Evolutionary conservation across 768 basidiomycete species (phyloP).

Genomic region (Suillus decipiens): DNA sequence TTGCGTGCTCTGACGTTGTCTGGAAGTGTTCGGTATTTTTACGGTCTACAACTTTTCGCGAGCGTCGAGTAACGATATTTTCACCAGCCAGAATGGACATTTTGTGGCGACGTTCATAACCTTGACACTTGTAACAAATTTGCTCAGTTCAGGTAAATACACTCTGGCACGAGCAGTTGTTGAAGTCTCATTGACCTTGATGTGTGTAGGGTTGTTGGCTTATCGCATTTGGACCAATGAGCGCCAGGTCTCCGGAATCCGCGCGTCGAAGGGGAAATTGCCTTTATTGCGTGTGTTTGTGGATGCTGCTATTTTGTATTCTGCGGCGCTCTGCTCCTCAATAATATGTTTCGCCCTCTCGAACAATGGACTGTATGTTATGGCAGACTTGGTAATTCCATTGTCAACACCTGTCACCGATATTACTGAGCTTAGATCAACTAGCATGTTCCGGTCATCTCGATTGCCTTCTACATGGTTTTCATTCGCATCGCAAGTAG

Average conservation of each 20-base stretch:
- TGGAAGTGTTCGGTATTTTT: background rate
- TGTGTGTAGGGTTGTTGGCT: background rate
- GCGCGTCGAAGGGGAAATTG: background rate
- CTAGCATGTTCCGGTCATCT: conserved; percentile 9
- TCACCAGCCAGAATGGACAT: background rate
- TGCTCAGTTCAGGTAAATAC: background rate
- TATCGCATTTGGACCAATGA: background rate
- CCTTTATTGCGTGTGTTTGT: background rate
- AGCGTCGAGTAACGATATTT: background rate
- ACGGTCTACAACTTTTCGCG: background rate
- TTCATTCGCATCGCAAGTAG: conserved; percentile 8
- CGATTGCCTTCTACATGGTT: conserved; percentile 16
- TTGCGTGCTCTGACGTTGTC: background rate
- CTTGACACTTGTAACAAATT: conserved; percentile 1
- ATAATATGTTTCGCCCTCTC: conserved; percentile 2
- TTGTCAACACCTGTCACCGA: background rate
- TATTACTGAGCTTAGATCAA: background rate
- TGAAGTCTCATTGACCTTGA: background rate
- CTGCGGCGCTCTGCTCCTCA: conserved; percentile 8
- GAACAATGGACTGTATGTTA: conserved; percentile 9
- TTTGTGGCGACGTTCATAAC: background rate
- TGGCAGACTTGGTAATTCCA: background rate
- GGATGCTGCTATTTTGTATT: conserved; percentile 8
- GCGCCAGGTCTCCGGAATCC: background rate
- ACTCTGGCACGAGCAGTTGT: background rate